Percentiles rank a stretch among this genome's conserved stretches.
Evolutionary conservation across 202 grass and related monocot genomes (phyloP).

Genomic region (Digitaria exilis): DNA sequence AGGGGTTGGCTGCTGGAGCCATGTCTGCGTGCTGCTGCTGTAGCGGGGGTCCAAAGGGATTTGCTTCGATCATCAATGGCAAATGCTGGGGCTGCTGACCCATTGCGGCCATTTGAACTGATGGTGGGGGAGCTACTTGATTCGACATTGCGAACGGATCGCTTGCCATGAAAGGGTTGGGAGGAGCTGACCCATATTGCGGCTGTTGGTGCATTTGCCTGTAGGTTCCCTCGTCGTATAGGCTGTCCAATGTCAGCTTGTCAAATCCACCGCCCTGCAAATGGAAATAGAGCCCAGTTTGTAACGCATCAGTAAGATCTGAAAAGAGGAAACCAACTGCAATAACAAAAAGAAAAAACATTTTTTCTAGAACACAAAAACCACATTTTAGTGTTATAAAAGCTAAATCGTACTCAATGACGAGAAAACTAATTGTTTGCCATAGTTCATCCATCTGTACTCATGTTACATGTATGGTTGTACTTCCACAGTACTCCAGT

Average conservation of each 20-base stretch:
- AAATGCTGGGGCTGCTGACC: slow-evolving; percentile 56
- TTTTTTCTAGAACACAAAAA: background rate
- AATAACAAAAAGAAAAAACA: background rate
- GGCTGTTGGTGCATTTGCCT: slow-evolving; percentile 73
- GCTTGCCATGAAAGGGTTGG: slow-evolving; percentile 82
- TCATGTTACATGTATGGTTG: no score
- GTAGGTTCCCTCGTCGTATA: slow-evolving; percentile 86
- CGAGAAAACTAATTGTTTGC: background rate
- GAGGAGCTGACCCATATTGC: slow-evolving; percentile 55
- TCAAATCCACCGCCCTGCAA: slow-evolving; percentile 83
- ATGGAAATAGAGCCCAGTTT: background rate
- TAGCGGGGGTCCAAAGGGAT: slow-evolving; percentile 51
- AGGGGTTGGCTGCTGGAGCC: slow-evolving; percentile 57
- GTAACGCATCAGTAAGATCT: background rate
- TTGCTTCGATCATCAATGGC: slow-evolving; percentile 45
- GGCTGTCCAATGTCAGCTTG: slow-evolving; percentile 79
- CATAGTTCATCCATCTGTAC: slow-evolving; percentile 7
- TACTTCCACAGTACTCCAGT: background rate
- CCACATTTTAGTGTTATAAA: background rate
- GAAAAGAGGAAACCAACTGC: background rate
- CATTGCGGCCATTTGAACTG: slow-evolving; percentile 81
- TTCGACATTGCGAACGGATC: slow-evolving; percentile 70
- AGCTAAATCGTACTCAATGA: background rate
- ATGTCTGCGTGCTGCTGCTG: slow-evolving; percentile 33
- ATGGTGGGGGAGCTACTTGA: slow-evolving; percentile 61